phyloP scores from a whole-genome alignment of 495 filamentous ascomycete species.

The Lasiosphaeria ovina region DNA sequence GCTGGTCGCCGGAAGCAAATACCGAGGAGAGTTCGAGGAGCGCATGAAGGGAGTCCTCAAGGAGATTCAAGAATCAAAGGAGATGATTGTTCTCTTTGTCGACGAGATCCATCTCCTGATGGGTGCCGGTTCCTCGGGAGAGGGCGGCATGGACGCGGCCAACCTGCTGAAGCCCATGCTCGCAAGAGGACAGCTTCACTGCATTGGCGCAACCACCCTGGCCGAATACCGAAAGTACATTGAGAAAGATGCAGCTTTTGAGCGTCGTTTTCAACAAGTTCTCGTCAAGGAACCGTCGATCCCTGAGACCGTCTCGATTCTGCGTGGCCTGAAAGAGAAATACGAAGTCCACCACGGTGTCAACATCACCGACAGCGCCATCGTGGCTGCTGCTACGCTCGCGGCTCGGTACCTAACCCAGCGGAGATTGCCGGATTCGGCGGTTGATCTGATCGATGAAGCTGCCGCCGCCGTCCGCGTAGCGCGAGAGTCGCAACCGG shows the following conservation, averaged over 20 bases:
- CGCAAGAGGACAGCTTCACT: constrained; percentile 92
- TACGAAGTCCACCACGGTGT: constrained; percentile 99
- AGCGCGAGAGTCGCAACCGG: constrained; percentile 91
- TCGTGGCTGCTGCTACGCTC: constrained; percentile 84
- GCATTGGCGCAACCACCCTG: constrained; percentile 93
- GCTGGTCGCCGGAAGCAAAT: constrained; percentile 95
- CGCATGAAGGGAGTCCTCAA: constrained; percentile 98
- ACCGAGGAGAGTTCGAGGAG: constrained; percentile 96
- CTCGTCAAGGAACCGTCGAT: constrained; percentile 89
- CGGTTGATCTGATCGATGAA: constrained; percentile 94
- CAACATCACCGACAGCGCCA: constrained; percentile 87
- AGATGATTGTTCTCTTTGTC: constrained; percentile 95
- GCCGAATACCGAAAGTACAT: constrained; percentile 98
- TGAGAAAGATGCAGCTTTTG: constrained; percentile 96
- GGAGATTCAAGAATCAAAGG: constrained; percentile 93
- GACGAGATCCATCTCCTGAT: constrained; percentile 98
- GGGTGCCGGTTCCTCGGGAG: constrained; percentile 89
- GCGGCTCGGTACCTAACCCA: constrained; percentile 89
- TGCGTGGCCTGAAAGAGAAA: constrained; percentile 92
- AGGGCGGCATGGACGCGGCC: constrained; percentile 98
- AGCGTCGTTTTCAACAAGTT: constrained; percentile 97
- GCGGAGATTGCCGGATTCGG: constrained; percentile 89
- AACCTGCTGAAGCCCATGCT: constrained; percentile 98
- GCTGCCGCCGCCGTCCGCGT: constrained; percentile 93
- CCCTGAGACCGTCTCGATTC: constrained; percentile 90